A percentile compares a stretch with the other conserved stretches of the same genome.
Evolutionary conservation across 208 protist species (phyloP).

Genomic region (Trichomonas vaginalis): DNA sequence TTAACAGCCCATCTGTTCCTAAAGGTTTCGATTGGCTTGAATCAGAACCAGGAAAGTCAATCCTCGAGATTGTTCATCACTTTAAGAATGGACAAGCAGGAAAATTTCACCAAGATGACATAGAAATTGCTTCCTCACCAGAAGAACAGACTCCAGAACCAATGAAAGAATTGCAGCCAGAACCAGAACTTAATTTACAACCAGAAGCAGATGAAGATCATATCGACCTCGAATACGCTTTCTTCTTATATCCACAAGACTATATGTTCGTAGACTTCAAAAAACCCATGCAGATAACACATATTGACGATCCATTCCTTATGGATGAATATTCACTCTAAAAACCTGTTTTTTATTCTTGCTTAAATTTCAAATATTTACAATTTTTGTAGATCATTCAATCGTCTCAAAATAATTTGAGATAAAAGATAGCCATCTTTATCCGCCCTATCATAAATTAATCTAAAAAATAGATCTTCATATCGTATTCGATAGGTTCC

Average conservation of each 20-base stretch:
- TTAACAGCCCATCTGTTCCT: background rate
- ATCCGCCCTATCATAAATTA: too few species aligned
- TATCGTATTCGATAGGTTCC: too few species aligned
- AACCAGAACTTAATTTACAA: background rate
- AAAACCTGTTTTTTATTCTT: background rate
- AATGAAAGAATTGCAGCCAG: background rate
- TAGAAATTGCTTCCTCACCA: background rate
- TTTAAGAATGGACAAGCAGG: background rate
- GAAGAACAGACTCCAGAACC: background rate
- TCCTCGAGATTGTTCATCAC: background rate
- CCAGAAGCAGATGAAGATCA: background rate
- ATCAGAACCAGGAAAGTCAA: background rate
- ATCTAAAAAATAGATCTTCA: too few species aligned
- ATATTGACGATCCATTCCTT: background rate
- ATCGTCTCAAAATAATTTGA: too few species aligned
- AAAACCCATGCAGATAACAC: background rate
- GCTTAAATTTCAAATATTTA: background rate
- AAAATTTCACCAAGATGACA: background rate
- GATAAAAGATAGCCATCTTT: too few species aligned
- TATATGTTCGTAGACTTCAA: background rate
- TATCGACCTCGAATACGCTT: background rate
- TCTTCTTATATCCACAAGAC: background rate
- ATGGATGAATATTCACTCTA: background rate
- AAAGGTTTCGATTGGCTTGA: background rate
- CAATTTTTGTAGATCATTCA: too few species aligned